These are phyloP conservation scores for Kalaharituber pfeilii DNA, from an alignment of 2,329 filamentous ascomycete genomes.

Conservation along the genomic window DNA sequence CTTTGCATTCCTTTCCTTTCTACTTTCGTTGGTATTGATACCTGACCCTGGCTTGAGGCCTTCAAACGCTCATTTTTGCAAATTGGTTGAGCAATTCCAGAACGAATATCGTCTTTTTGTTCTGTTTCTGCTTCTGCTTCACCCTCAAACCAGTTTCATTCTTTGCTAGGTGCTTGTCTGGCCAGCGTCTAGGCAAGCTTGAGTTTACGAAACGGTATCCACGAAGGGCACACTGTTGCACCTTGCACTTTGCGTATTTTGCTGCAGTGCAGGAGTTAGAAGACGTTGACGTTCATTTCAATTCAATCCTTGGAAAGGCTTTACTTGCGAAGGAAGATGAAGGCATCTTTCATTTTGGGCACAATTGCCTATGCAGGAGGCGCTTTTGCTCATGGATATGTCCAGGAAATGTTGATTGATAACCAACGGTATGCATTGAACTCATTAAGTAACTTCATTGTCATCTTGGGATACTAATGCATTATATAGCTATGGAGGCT, in stretches of 20 bases:
- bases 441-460: not conserved
- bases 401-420: conserved; percentile 17
- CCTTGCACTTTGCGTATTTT: no score
- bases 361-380: conserved; percentile 15
- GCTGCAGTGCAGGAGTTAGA: not conserved
- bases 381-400: conserved; percentile 18
- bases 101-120: not conserved
- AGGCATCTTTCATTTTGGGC: conserved; percentile 17
- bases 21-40: no score
- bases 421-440: conserved; percentile 2
- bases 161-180: not conserved
- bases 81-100: not conserved
- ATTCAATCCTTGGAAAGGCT: not conserved
- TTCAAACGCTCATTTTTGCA: not conserved
- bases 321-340: conserved; percentile 12
- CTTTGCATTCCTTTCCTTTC: not conserved
- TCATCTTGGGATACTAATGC: no score
- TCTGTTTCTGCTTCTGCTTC: not conserved
- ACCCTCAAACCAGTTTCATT: not conserved
- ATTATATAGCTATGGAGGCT: conserved; percentile 14
- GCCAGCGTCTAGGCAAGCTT: not conserved
- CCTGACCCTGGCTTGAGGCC: no score
- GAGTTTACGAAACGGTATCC: no score
- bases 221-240: no score
- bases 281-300: not conserved